Evolutionary conservation across 164 flowering plant species (phyloP).

Genomic region (Houttuynia cordata): DNA sequence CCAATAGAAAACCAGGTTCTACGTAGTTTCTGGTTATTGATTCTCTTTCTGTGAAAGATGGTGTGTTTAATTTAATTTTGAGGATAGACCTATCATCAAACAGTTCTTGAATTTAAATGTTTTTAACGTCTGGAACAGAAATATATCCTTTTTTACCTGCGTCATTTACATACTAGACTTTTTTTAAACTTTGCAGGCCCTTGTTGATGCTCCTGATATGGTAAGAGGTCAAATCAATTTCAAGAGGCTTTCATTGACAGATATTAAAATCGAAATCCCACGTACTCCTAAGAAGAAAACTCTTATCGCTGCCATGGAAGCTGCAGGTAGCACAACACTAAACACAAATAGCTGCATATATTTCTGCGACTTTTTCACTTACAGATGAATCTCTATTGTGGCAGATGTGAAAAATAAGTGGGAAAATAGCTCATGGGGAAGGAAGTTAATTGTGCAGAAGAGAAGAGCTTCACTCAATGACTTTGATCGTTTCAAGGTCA

Average conservation of each 20-base stretch:
- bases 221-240: slow-evolving; percentile 82
- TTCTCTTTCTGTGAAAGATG: no score
- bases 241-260: slow-evolving; percentile 84
- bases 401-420: slow-evolving; percentile 86
- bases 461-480: slow-evolving; percentile 70
- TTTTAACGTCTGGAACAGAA: no score
- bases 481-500: slow-evolving; percentile 81
- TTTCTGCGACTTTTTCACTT: no score
- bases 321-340: slow-evolving; percentile 39
- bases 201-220: slow-evolving; percentile 88
- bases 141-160: no score
- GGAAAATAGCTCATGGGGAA: slow-evolving; percentile 85
- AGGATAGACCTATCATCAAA: no score
- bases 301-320: slow-evolving; percentile 72
- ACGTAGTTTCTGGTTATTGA: no score
- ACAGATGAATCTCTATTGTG: neutral
- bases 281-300: slow-evolving; percentile 71
- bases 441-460: slow-evolving; percentile 81
- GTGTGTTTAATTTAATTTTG: no score
- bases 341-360: no score
- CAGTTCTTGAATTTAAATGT: no score
- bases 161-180: no score
- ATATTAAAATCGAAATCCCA: slow-evolving; percentile 70
- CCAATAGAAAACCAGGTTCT: no score
- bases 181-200: slow-evolving; percentile 35